A percentile compares a stretch with the other conserved stretches of the same genome.
Conservation (phyloP, 352 stramenopile species). For the Saprolegnia parasitica region DNA sequence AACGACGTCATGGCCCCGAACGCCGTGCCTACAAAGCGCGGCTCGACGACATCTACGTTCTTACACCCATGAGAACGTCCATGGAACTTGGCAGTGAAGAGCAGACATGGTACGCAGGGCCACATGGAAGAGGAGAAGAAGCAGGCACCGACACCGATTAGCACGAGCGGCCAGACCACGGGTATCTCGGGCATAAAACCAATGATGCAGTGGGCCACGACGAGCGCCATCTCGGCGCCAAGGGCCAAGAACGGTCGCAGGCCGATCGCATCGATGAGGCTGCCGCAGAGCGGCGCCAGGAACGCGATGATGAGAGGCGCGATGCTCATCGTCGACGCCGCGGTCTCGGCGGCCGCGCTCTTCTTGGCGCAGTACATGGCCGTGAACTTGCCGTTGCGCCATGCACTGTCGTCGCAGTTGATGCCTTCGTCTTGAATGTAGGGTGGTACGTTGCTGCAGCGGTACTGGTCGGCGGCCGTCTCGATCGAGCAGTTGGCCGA, state of each 20-base stretch:
- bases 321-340: conserved; percentile 8
- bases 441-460: conserved; percentile 8
- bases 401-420: conserved; percentile 24
- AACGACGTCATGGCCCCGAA: conserved; percentile 25
- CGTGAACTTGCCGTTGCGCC: conserved; percentile 13
- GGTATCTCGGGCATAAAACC: not conserved
- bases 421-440: conserved; percentile 22
- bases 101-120: conserved; percentile 19
- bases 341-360: conserved; percentile 3
- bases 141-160: conserved; percentile 13
- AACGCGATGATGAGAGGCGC: conserved; percentile 18
- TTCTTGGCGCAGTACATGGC: conserved; percentile 21
- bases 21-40: conserved; percentile 17
- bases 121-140: conserved; percentile 24
- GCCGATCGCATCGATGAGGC: conserved; percentile 11
- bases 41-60: conserved; percentile 22
- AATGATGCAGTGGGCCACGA: not conserved
- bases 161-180: not conserved
- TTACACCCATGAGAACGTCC: not conserved
- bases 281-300: conserved; percentile 14
- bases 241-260: conserved; percentile 13
- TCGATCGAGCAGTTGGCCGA: conserved; percentile 19
- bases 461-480: conserved; percentile 8
- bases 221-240: not conserved
- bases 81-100: not conserved